A percentile compares a stretch with the other conserved stretches of the same genome.
These are phyloP conservation scores for Fusarium staphyleae DNA, from an alignment of 2,329 filamentous ascomycete species.

Conservation along the genomic window DNA sequence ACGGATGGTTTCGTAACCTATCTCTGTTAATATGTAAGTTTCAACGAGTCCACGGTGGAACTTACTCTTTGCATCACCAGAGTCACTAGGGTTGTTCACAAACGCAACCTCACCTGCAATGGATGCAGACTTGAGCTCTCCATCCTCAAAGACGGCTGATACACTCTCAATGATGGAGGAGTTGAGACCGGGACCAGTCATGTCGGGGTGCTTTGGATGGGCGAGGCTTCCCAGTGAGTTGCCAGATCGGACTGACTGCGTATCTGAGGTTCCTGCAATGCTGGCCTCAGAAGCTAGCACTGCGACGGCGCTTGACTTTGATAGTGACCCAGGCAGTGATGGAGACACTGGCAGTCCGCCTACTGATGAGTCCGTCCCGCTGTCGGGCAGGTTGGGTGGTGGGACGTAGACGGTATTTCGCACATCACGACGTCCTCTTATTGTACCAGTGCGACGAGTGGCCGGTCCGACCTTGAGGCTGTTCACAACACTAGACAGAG, in stretches of 20 bases:
- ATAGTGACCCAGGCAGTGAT: constrained; percentile 32
- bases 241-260: constrained; percentile 88
- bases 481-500: constrained; percentile 77
- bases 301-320: constrained; percentile 54
- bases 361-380: constrained; percentile 39
- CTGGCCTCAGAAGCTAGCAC: constrained; percentile 69
- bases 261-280: constrained; percentile 73
- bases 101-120: constrained; percentile 91
- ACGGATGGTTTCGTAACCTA: constrained; percentile 72
- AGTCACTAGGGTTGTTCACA: constrained; percentile 70
- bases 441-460: constrained; percentile 74
- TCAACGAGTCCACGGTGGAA: constrained; percentile 15
- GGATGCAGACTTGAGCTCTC: constrained; percentile 72
- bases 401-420: constrained; percentile 89
- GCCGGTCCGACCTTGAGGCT: constrained; percentile 72
- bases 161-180: constrained; percentile 91
- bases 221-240: constrained; percentile 76
- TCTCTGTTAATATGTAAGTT: constrained; percentile 1
- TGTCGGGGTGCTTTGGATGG: constrained; percentile 81
- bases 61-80: constrained; percentile 57
- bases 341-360: constrained; percentile 33
- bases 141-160: constrained; percentile 82
- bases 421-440: constrained; percentile 88
- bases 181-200: constrained; percentile 80
- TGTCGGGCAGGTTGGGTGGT: constrained; percentile 47